Evolutionary conservation across 2,329 filamentous ascomycete genomes (phyloP), one percentile per base, ranked within the genome.

Genomic region (Xylariomycetidae sp.): DNA sequence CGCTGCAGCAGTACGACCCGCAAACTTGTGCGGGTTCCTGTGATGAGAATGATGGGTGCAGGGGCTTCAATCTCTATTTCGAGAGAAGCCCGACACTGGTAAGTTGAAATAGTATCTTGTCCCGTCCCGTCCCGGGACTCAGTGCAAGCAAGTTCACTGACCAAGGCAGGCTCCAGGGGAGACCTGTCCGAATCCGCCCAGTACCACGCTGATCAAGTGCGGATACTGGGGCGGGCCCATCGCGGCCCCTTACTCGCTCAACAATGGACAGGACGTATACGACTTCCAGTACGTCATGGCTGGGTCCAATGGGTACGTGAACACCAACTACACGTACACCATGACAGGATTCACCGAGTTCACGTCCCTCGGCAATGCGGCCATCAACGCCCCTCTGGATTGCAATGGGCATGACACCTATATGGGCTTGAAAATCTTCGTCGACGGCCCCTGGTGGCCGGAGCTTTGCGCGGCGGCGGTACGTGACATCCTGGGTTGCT

Each of bases 381-480:
- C 40, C 27, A 37, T 51, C 25, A 35, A 48, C 17, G 46, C 46
- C 2, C 41, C 47, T 4, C 29, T 34, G 4, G 39, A 41, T n/a
- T 45, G 45, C 18, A 31, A 35, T 8, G 33, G 35, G 11, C 16
- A 33, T 3, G 19, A 44, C 17, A 45, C 44, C 16, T 50, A 41
- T 25, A 34, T 53, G 14, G 27, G 43, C 11, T 25, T 30, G 4
- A 29, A 48, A 27, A 36, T 38, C n/a, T 49, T 50, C 36, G 27
- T 36, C 17, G 31, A 33, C 16, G 10, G 27, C 12, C 30, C 34
- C 12, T 52, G 37, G 26, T 35, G 40, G 26, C 38, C 43, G 9
- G 16, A 27, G 7, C 29, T 41, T 10, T 51, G 48, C 36, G 42
- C 41, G 11, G 27, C 26, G n/a, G 32, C 38, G n/a, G n/a, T n/a